Evolutionary conservation across 2,329 filamentous ascomycete species (phyloP).

Genomic region (Scytalidium lignicola): DNA sequence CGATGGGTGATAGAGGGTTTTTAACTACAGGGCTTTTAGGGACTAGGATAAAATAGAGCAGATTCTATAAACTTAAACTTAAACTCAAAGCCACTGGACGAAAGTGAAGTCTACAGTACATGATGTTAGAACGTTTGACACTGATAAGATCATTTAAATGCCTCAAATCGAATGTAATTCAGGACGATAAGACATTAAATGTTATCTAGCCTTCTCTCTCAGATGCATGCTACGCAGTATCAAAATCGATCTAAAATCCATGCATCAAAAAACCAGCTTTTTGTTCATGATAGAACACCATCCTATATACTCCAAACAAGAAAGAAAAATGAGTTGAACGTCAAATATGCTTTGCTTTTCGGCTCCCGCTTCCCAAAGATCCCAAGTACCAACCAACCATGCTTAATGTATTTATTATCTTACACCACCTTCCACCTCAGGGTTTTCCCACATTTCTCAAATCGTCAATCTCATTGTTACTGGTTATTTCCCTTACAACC

Average conservation of each 20-base stretch:
- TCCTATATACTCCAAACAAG: neutral
- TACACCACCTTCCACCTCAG: neutral
- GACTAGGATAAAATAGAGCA: conserved; percentile 35
- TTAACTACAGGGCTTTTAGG: conserved; percentile 81
- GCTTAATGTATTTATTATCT: neutral
- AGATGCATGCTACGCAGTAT: neutral
- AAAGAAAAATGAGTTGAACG: neutral
- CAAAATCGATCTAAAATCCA: neutral
- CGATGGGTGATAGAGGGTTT: conserved; percentile 85
- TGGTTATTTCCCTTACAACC: neutral
- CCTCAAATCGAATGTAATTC: neutral
- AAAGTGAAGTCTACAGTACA: too few species aligned
- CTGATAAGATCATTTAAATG: too few species aligned
- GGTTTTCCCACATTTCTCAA: too few species aligned
- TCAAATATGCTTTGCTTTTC: neutral
- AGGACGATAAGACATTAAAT: neutral
- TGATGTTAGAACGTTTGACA: too few species aligned
- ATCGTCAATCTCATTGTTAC: neutral
- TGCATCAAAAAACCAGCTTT: neutral
- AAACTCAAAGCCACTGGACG: too few species aligned
- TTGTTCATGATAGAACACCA: neutral
- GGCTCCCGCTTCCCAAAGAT: neutral
- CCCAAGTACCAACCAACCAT: neutral
- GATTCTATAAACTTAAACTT: too few species aligned
- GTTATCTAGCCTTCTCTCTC: neutral